Evolutionary conservation across 2,329 filamentous ascomycete species (phyloP).

Genomic region (Aschersonia sp.): DNA sequence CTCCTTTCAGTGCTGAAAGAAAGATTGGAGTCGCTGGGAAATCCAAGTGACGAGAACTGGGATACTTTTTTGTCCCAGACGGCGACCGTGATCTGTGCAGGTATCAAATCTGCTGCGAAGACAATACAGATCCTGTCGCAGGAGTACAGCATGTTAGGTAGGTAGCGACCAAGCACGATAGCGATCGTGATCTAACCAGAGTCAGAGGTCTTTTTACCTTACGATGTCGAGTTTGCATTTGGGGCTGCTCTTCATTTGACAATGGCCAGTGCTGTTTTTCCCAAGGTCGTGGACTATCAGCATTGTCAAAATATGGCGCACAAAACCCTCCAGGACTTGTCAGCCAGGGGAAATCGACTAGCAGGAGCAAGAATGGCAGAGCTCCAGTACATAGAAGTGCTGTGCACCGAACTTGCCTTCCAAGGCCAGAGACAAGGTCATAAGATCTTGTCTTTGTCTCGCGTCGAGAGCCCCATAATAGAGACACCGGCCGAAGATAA

Average conservation of each 20-base stretch:
- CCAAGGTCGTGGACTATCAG: constrained; percentile 12
- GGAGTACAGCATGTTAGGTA: constrained; percentile 21
- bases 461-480: background rate
- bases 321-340: constrained; percentile 19
- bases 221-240: constrained; percentile 22
- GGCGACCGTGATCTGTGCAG: constrained; percentile 19
- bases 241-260: constrained; percentile 18
- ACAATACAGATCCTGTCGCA: constrained; percentile 21
- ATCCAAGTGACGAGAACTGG: constrained; percentile 13
- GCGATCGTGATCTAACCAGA: background rate
- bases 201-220: constrained; percentile 19
- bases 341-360: constrained; percentile 16
- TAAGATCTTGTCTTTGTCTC: background rate
- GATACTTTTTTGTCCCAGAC: constrained; percentile 18
- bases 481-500: constrained; percentile 1
- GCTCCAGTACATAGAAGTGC: background rate
- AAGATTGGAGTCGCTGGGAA: constrained; percentile 14
- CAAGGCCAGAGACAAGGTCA: background rate
- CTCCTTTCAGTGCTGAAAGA: constrained; percentile 23
- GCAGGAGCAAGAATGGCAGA: constrained; percentile 7
- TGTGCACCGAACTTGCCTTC: background rate
- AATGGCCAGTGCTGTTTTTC: constrained; percentile 22
- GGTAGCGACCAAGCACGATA: background rate
- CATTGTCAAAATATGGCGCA: constrained; percentile 9
- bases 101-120: constrained; percentile 25